Evolutionary conservation across 2,329 filamentous ascomycete species (phyloP), one percentile per base, ranked within the genome.

Genomic region (Colletotrichum sp.): DNA sequence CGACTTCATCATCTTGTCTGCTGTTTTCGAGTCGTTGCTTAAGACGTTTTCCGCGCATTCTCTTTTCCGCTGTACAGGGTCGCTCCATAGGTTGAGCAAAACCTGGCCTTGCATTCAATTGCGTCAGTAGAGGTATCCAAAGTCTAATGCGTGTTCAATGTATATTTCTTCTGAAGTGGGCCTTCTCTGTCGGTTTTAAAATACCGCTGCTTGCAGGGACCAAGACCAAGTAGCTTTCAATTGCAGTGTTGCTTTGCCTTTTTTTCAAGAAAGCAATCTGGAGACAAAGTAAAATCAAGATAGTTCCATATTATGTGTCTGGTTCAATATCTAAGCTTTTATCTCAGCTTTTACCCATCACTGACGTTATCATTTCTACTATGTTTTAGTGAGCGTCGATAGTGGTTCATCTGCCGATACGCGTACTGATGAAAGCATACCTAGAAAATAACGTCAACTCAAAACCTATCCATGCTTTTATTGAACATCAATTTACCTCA

Each of bases 371-470:
- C 18, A n/a, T n/a, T 43, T 0, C 16, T 6, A 3, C 1, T 0
- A 6, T 43, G 39, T 43, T 9, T 0, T 10, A 43, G 39, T 43
- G 18, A 10, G 39, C 39, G 39, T 43, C 0, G 39, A 43, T 43
- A 10, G 9, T n/a, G 39, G 39, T 43, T 43, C 5, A 43, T 43
- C 5, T 43, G 39, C 39, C 3, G 39, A 43, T 43, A 43, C 39
- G 18, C 0, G 39, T 43, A n/a, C 39, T 12, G 9, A 12, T 4
- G 9, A 43, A 43, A 43, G 18, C 39, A 43, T 43, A 43, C 14
- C 7, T 36, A 0, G 36, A 4, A 10, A 43, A 0, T n/a, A 43
- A 43, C 39, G 18, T 43, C 16, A 1, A 43, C 8, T 0, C 10
- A n/a, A n/a, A n/a, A 43, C 18, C 39, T n/a, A 43, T 3, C 16